A percentile compares a stretch with the other conserved stretches of the same genome.
These are phyloP conservation scores for Aspergillus felis DNA, from an alignment of 2,329 filamentous ascomycete species.

Conservation along the genomic window DNA sequence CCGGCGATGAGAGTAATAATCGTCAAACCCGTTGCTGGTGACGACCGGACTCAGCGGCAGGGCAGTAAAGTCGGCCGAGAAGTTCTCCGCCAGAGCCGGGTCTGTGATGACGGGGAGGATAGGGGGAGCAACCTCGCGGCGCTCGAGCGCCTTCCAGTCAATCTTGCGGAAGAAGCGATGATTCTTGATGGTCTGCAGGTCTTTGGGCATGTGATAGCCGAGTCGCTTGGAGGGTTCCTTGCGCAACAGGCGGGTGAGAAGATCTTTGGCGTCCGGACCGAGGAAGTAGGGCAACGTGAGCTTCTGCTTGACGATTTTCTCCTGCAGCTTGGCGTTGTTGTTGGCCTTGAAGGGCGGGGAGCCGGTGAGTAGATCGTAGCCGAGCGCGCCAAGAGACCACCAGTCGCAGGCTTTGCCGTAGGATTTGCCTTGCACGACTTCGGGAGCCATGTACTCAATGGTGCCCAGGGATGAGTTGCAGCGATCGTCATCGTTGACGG, in stretches of 20 bases:
- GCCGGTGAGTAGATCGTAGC: slow-evolving; percentile 88
- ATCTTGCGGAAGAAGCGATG: slow-evolving; percentile 97
- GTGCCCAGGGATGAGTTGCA: slow-evolving; percentile 93
- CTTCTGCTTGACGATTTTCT: slow-evolving; percentile 94
- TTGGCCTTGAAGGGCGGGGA: slow-evolving; percentile 84
- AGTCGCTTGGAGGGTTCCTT: slow-evolving; percentile 91
- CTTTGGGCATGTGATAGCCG: slow-evolving; percentile 83
- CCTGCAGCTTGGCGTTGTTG: slow-evolving; percentile 91
- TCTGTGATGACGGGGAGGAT: slow-evolving; percentile 94
- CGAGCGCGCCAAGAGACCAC: slow-evolving; percentile 95
- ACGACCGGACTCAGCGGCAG: slow-evolving; percentile 73
- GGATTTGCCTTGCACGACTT: slow-evolving; percentile 80
- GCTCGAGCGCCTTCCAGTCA: slow-evolving; percentile 84
- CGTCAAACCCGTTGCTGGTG: slow-evolving; percentile 23
- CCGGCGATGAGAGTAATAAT: slow-evolving; percentile 20
- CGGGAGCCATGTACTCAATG: slow-evolving; percentile 98
- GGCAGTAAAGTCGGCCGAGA: slow-evolving; percentile 85
- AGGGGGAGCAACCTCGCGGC: slow-evolving; percentile 77
- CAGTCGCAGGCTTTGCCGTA: slow-evolving; percentile 96
- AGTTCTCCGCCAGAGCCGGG: slow-evolving; percentile 94
- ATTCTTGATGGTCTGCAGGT: slow-evolving; percentile 77
- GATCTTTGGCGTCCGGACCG: slow-evolving; percentile 85
- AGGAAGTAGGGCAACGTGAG: slow-evolving; percentile 85
- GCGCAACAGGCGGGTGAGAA: slow-evolving; percentile 81
- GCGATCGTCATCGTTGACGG: slow-evolving; percentile 63